Evolutionary conservation across 1,284 basidiomycete genomes (phyloP).

Genomic region (Tilletia caries): DNA sequence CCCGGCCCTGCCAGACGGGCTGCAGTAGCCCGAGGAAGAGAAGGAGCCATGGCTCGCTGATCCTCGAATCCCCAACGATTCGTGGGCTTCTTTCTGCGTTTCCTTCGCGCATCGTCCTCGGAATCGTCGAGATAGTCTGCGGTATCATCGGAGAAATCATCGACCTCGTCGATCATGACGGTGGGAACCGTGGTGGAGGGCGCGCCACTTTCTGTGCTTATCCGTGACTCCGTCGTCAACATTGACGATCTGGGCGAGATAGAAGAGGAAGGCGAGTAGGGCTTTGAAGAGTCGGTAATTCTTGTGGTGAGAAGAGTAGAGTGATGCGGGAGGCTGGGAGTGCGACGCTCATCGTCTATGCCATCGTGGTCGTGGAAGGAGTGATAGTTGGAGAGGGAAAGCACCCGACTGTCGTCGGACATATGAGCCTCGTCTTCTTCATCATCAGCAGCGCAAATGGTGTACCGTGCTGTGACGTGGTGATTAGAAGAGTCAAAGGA

Average conservation of each 20-base stretch:
- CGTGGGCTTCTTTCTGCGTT: slow-evolving; percentile 11
- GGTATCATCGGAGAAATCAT: background rate
- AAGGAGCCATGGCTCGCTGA: slow-evolving; percentile 13
- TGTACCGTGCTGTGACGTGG: slow-evolving; percentile 1
- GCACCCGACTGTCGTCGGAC: slow-evolving; percentile 1
- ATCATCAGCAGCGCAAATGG: slow-evolving; percentile 9
- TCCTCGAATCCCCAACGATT: slow-evolving; percentile 15
- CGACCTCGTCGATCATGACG: slow-evolving; percentile 14
- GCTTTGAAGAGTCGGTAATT: background rate
- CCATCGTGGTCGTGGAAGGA: background rate
- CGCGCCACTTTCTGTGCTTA: background rate
- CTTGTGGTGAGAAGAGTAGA: background rate
- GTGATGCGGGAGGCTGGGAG: too few relatives aligned
- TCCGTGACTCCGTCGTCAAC: background rate
- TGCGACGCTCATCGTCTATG: background rate
- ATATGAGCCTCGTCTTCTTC: background rate
- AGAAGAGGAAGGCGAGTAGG: background rate
- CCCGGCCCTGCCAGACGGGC: background rate
- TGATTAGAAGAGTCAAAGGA: slow-evolving; percentile 3
- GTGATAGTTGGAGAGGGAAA: slow-evolving; percentile 9
- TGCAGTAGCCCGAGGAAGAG: background rate
- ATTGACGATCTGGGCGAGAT: background rate
- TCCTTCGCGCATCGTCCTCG: slow-evolving; percentile 14
- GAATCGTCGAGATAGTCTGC: slow-evolving; percentile 8
- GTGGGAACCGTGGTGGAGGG: background rate